Percentiles rank a stretch among this genome's conserved stretches.
phyloP scores from a whole-genome alignment of 2,329 filamentous ascomycete genomes.

The Penicillium sp. region DNA sequence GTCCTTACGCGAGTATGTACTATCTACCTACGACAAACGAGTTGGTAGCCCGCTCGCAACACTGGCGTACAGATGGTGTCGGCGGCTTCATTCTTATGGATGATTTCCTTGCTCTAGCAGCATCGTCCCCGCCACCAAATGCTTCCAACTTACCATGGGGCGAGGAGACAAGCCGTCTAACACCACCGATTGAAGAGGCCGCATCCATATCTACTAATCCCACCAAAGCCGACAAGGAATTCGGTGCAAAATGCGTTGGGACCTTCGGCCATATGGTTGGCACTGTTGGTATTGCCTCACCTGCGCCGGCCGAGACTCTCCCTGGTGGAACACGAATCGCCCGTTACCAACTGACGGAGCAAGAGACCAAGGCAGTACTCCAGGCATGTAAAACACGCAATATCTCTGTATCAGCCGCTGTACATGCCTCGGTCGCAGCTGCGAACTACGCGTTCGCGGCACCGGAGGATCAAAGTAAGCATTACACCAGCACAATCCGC shows the following conservation, averaged over 20 bases:
- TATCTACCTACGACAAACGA: constrained; percentile 12
- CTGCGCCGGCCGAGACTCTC: constrained; percentile 15
- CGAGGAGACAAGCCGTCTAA: constrained; percentile 21
- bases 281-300: constrained; percentile 21
- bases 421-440: constrained; percentile 28
- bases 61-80: constrained; percentile 15
- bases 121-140: constrained; percentile 16
- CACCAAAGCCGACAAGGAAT: constrained; percentile 12
- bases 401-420: constrained; percentile 27
- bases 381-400: constrained; percentile 14
- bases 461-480: constrained; percentile 15
- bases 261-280: constrained; percentile 19
- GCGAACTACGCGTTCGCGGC: constrained; percentile 24
- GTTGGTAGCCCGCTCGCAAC: constrained; percentile 5
- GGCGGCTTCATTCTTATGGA: constrained; percentile 19
- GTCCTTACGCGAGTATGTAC: constrained; percentile 13
- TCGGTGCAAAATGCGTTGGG: constrained; percentile 15
- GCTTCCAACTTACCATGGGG: constrained; percentile 24
- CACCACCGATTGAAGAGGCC: constrained; percentile 22
- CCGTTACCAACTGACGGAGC: constrained; percentile 14
- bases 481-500: constrained; percentile 30
- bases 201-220: constrained; percentile 15
- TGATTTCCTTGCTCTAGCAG: constrained; percentile 19
- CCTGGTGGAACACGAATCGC: constrained; percentile 20
- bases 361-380: constrained; percentile 19